Conservation (phyloP, 2,329 filamentous ascomycete species). For the Fusarium equiseti region DNA sequence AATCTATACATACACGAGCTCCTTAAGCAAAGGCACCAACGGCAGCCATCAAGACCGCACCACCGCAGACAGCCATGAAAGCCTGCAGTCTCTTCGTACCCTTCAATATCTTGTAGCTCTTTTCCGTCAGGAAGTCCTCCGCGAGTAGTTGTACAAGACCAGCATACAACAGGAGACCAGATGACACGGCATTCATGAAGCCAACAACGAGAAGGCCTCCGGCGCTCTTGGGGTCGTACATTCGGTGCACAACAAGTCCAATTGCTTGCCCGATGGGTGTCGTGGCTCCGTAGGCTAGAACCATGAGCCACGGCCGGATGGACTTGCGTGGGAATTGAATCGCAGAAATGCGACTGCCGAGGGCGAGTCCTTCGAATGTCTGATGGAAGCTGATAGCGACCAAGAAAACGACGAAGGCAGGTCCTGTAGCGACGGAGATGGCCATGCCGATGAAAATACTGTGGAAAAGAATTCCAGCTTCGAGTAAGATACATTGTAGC, state of each 20-base stretch:
- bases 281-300: conserved; percentile 79
- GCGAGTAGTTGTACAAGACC: conserved; percentile 86
- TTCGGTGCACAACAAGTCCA: conserved; percentile 78
- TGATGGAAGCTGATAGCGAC: conserved; percentile 87
- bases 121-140: conserved; percentile 84
- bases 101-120: conserved; percentile 75
- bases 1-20: conserved; percentile 35
- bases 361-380: conserved; percentile 88
- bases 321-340: conserved; percentile 82
- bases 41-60: conserved; percentile 76
- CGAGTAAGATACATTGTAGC: conserved; percentile 82
- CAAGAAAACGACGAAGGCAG: conserved; percentile 82
- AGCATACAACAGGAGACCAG: conserved; percentile 83
- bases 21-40: conserved; percentile 77
- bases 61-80: conserved; percentile 71
- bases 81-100: conserved; percentile 72
- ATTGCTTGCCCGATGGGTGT: conserved; percentile 88
- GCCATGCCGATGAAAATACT: conserved; percentile 91
- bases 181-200: conserved; percentile 87
- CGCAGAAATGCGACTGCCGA: conserved; percentile 86
- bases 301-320: conserved; percentile 85
- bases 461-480: conserved; percentile 87
- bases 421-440: conserved; percentile 82
- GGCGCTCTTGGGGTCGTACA: conserved; percentile 84
- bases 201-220: conserved; percentile 84